Evolutionary conservation across 2,329 filamentous ascomycete genomes (phyloP), one percentile per base, ranked within the genome.

Genomic region (Epichloe aotearoae): DNA sequence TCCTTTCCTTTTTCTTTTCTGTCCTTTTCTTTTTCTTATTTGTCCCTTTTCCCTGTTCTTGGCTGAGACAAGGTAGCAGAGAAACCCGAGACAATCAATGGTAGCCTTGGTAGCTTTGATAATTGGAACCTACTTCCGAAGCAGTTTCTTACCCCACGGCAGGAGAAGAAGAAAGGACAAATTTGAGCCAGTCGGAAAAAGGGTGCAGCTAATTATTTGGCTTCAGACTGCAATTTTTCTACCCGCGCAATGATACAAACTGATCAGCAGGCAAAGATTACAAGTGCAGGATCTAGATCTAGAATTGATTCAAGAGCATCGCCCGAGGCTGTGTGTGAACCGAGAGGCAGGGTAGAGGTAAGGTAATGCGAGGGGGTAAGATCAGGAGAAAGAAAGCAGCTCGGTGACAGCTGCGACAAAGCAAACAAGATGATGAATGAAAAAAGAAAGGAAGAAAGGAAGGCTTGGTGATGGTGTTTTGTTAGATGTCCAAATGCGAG

Each of bases 111-210:
- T 17, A 42, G 26, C 39, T 11, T 23, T 17, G 30, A 42, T 39
- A 12, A 14, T 17, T 19, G 15, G 41, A 42, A n/a, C 7, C 46
- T 26, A 39, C 30, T 40, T 17, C 17, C 39, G 26, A 30, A 30
- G 26, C 26, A 30, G 3, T 30, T 4, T 30, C 30, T 30, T 1
- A 30, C 10, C 30, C 30, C 30, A 30, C 40, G 11, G 19, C 10
- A 42, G 12, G 7, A 12, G 26, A 40, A 44, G 19, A 12, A 19
- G 17, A 49, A 44, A 48, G 38, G 23, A 67, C 12, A 15, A 23
- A 20, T 0, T 20, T 23, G 11, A 42, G 19, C 40, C 20, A 42
- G 36, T 42, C 12, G n/a, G 11, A 23, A 23, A 23, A 5, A 42
- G 19, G 40, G 4, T 20, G 11, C 5, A 15, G 40, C 17, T 23